A percentile compares a stretch with the other conserved stretches of the same genome.
These are phyloP conservation scores for Teratosphaeria zuluensis DNA, from an alignment of 2,329 filamentous ascomycete species.

Conservation along the genomic window DNA sequence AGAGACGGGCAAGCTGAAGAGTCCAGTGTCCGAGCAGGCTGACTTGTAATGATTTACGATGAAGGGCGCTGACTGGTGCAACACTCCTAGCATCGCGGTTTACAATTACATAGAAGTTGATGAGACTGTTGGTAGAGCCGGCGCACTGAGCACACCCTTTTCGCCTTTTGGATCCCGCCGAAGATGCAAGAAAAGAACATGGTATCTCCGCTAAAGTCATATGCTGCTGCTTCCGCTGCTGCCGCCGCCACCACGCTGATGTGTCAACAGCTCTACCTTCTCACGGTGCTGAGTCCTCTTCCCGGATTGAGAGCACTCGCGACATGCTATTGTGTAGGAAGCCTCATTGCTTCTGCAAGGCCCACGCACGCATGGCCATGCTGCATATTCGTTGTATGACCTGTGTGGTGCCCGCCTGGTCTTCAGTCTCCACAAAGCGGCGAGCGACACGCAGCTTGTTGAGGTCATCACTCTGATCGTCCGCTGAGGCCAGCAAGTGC, in stretches of 20 bases:
- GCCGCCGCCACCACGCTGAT: neutral
- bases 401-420: constrained; percentile 36
- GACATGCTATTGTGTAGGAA: neutral
- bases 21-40: constrained; percentile 50
- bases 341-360: constrained; percentile 19
- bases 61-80: neutral
- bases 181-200: neutral
- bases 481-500: constrained; percentile 14
- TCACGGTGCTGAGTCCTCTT: no score
- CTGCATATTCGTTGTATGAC: constrained; percentile 40
- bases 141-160: neutral
- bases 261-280: neutral
- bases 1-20: constrained; percentile 48
- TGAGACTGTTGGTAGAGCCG: neutral
- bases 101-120: neutral
- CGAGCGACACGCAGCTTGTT: constrained; percentile 41
- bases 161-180: neutral
- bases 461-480: constrained; percentile 29
- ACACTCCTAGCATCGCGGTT: neutral
- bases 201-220: neutral
- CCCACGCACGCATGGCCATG: constrained; percentile 39
- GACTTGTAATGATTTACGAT: neutral
- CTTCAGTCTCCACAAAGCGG: constrained; percentile 38
- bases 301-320: neutral
- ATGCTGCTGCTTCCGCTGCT: neutral